phyloP scores from a whole-genome alignment of 148 eudicot genomes.

The Cornus kousa region DNA sequence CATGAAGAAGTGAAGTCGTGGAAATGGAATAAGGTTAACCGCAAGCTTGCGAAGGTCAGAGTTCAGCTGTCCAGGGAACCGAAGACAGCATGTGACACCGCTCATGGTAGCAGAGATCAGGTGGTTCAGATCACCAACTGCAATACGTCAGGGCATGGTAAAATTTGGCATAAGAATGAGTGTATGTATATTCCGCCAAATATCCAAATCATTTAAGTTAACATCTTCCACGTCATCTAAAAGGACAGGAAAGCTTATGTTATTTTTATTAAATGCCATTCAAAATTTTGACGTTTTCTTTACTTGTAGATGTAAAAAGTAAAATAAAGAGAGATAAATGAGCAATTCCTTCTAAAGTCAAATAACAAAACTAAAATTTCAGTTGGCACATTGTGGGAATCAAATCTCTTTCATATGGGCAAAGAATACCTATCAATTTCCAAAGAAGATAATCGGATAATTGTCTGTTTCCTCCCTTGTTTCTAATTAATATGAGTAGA shows the following conservation, averaged over 20 bases:
- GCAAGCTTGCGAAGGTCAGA: slow-evolving; percentile 55
- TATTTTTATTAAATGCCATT: background rate
- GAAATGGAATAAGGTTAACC: slow-evolving; percentile 46
- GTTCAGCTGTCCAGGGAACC: slow-evolving; percentile 49
- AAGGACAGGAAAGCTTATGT: background rate
- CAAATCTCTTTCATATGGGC: background rate
- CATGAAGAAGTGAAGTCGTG: slow-evolving; percentile 55
- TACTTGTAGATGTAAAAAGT: background rate
- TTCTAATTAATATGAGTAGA: background rate
- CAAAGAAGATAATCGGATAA: background rate
- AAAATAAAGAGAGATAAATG: background rate
- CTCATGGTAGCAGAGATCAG: slow-evolving; percentile 51
- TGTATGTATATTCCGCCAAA: background rate
- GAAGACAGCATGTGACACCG: slow-evolving; percentile 44
- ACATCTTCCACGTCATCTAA: background rate
- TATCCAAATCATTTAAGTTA: background rate
- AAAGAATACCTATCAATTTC: no score
- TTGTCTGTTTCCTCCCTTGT: background rate
- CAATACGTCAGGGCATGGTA: background rate
- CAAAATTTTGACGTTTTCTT: no score
- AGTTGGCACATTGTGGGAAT: background rate
- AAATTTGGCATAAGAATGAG: background rate
- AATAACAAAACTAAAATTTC: no score
- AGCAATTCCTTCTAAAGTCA: no score
- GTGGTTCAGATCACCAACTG: slow-evolving; percentile 50